A percentile compares a stretch with the other conserved stretches of the same genome.
Conservation (phyloP, 129 eudicot genomes). For the Logfia minima region DNA sequence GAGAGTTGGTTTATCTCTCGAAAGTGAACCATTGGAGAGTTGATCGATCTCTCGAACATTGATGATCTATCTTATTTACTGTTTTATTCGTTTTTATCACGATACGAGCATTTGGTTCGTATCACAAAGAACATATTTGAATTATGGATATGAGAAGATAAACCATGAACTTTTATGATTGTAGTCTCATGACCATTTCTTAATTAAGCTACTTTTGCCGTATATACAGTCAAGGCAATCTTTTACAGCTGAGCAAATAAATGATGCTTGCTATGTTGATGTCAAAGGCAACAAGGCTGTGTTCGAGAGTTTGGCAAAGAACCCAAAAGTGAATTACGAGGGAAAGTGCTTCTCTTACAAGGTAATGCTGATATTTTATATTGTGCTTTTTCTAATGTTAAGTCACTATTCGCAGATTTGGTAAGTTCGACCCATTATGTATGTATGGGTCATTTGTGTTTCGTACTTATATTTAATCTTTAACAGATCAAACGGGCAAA, state of each 20-base stretch:
- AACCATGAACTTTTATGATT: neutral
- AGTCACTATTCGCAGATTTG: too few relatives aligned
- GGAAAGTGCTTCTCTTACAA: conserved; percentile 75
- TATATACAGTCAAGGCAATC: conserved; percentile 49
- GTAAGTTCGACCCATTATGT: too few relatives aligned
- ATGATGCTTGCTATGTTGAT: conserved; percentile 67
- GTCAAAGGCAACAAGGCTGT: conserved; percentile 70
- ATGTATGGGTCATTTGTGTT: neutral
- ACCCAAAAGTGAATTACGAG: conserved; percentile 73
- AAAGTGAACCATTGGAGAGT: too few relatives aligned
- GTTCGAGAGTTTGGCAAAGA: conserved; percentile 81
- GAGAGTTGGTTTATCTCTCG: too few relatives aligned
- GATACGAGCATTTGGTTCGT: too few relatives aligned
- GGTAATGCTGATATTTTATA: conserved; percentile 43
- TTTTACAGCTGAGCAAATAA: conserved; percentile 57
- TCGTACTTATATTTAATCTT: too few relatives aligned
- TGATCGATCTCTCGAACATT: too few relatives aligned
- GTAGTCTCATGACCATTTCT: neutral
- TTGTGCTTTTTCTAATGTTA: neutral
- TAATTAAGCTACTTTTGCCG: conserved; percentile 12
- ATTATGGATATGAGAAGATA: too few relatives aligned
- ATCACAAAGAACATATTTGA: too few relatives aligned
- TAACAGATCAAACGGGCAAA: too few relatives aligned
- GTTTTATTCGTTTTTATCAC: too few relatives aligned
- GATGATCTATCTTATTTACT: too few relatives aligned